Evolutionary conservation across 257 asterid genomes (phyloP).

Genomic region (Gentiana macrophylla): DNA sequence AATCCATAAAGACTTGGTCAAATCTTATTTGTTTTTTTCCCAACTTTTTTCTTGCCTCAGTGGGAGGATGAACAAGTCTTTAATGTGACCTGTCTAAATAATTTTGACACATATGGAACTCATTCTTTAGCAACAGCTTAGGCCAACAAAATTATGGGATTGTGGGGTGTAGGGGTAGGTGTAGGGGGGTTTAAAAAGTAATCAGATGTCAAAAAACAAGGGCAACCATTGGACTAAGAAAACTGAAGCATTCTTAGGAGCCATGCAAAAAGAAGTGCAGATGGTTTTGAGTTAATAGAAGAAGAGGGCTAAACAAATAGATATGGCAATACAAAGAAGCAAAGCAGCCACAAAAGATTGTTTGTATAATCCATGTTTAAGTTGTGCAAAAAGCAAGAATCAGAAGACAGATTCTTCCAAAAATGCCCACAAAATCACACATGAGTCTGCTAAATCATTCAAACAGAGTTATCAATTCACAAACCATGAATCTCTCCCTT

Average conservation of each 20-base stretch:
- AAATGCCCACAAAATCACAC: conserved; percentile 19
- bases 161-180: too few relatives aligned
- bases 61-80: too few relatives aligned
- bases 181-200: not conserved
- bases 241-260: too few relatives aligned
- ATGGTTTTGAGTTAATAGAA: not conserved
- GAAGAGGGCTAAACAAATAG: conserved; percentile 3
- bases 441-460: conserved; percentile 31
- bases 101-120: too few relatives aligned
- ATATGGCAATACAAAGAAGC: conserved; percentile 21
- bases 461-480: conserved; percentile 44
- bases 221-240: too few relatives aligned
- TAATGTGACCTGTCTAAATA: too few relatives aligned
- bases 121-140: too few relatives aligned
- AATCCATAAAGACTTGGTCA: too few relatives aligned
- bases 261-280: not conserved
- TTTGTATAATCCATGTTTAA: not conserved
- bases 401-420: conserved; percentile 13
- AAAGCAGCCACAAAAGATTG: conserved; percentile 46
- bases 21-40: too few relatives aligned
- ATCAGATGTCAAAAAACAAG: too few relatives aligned
- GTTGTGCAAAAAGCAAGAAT: conserved; percentile 12
- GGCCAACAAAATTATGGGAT: not conserved
- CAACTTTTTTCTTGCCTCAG: too few relatives aligned
- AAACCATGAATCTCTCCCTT: conserved; percentile 72